Evolutionary conservation across 23 red algal species (phyloP).

Genomic region (Gracilaria vermiculophylla): DNA sequence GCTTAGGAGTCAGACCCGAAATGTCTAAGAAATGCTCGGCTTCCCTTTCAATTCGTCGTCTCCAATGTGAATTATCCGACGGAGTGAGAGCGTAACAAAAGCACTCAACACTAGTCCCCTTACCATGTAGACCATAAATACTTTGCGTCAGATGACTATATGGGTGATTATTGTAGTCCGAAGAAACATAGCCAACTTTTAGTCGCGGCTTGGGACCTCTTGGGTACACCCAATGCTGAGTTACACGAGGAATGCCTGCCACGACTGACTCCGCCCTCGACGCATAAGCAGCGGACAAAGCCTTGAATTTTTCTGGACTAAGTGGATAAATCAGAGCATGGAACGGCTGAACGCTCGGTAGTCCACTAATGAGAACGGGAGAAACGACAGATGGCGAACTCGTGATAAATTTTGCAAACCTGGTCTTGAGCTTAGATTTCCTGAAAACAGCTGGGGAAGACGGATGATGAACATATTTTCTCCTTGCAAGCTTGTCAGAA

Average conservation of each 20-base stretch:
- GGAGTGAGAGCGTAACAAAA: conserved; percentile 81
- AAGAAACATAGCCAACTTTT: conserved; percentile 84
- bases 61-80: conserved; percentile 61
- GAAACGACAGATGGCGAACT: conserved; percentile 39
- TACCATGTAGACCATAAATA: conserved; percentile 72
- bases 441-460: conserved; percentile 43
- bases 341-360: conserved; percentile 81
- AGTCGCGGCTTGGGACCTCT: conserved; percentile 41
- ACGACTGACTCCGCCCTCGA: conserved; percentile 70
- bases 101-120: conserved; percentile 69
- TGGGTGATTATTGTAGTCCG: conserved; percentile 85
- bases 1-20: conserved; percentile 58
- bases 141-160: conserved; percentile 82
- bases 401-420: conserved; percentile 38
- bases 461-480: conserved; percentile 44
- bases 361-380: conserved; percentile 31
- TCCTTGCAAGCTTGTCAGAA: not conserved
- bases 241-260: conserved; percentile 40
- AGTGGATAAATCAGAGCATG: conserved; percentile 84
- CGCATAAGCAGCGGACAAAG: conserved; percentile 73
- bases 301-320: conserved; percentile 59
- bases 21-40: conserved; percentile 87
- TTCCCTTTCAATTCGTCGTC: conserved; percentile 63
- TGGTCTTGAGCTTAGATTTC: conserved; percentile 10
- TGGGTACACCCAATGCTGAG: conserved; percentile 35